A percentile compares a stretch with the other conserved stretches of the same genome.
Evolutionary conservation across 495 filamentous ascomycete genomes (phyloP).

Genomic region (Podospora pseudocomata): DNA sequence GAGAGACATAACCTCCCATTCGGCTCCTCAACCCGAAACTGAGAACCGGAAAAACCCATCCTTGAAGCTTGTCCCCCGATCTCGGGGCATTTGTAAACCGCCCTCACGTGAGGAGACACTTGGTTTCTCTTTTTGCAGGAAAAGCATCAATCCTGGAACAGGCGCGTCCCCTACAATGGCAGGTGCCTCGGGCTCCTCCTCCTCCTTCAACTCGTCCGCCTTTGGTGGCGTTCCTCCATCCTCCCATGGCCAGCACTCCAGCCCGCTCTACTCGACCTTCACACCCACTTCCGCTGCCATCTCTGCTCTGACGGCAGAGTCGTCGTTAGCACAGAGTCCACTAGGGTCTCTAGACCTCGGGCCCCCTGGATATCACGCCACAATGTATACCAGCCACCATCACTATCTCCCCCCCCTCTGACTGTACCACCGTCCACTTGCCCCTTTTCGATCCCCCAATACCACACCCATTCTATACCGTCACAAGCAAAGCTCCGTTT

Average conservation of each 20-base stretch:
- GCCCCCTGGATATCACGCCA: constrained; percentile 37
- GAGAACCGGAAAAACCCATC: background rate
- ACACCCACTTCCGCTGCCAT: constrained; percentile 33
- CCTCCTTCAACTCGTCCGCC: constrained; percentile 36
- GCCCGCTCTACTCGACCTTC: constrained; percentile 31
- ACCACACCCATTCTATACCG: background rate
- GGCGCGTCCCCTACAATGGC: constrained; percentile 24
- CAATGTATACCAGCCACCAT: constrained; percentile 29
- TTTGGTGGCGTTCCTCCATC: constrained; percentile 27
- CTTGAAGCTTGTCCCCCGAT: background rate
- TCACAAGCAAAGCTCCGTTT: constrained; percentile 5
- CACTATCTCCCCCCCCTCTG: constrained; percentile 7
- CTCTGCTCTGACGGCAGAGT: constrained; percentile 31
- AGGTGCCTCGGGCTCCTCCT: constrained; percentile 34
- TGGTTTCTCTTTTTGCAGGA: background rate
- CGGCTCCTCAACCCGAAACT: constrained; percentile 2
- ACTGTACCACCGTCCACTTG: background rate
- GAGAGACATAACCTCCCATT: background rate
- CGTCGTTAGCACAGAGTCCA: constrained; percentile 31
- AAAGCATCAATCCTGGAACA: background rate
- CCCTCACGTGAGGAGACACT: background rate
- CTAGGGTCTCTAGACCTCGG: constrained; percentile 37
- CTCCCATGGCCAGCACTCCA: constrained; percentile 27
- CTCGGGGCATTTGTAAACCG: background rate
- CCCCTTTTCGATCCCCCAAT: background rate